Evolutionary conservation across 495 filamentous ascomycete genomes (phyloP), one percentile per base, ranked within the genome.

Genomic region (Penicillium maclennaniae): DNA sequence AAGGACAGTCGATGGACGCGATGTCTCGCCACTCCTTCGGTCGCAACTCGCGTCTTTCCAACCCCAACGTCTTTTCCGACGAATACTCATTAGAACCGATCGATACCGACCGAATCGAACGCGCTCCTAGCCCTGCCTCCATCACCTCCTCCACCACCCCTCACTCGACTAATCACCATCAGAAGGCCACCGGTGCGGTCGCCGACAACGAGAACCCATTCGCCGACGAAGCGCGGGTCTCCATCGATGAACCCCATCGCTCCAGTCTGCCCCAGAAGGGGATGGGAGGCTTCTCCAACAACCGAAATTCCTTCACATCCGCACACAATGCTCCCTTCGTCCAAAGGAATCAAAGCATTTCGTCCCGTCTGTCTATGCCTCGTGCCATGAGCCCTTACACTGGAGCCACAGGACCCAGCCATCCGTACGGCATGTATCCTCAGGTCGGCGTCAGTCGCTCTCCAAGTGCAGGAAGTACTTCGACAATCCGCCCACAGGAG

Each of bases 391-490:
- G 78, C 42, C 79, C 77, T 14, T 80, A 81, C 61, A 77, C 69
- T 31, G 79, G 79, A 42, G 75, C 79, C 16, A 81, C 77, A 45
- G 78, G 77, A 16, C 79, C 79, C 17, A 81, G 79, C 45, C 78
- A 80, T 61, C 79, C 79, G 6, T 81, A 81, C 56, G 77, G 62
- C 36, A 79, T 80, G 77, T 81, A 81, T 52, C 70, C 74, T 15
- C 79, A 81, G 60, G 71, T 79, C 41, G 77, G 72, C n/a, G 66
- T 79, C 15, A 69, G 75, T 53, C 81, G 86, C 40, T 83, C 84
- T 7, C 69, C 84, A 4, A 90, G 87, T 65, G 68, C 81, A 27
- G 77, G 79, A 36, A 91, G 84, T 25, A 80, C 77, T 6, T 87
- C 83, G 23, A 85, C 81, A 25, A 62, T 79, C 53, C 70, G 82